A percentile compares a stretch with the other conserved stretches of the same genome.
These are phyloP conservation scores for Debaryomyces sp. DNA, from an alignment of 1,139 yeast species.

Conservation along the genomic window DNA sequence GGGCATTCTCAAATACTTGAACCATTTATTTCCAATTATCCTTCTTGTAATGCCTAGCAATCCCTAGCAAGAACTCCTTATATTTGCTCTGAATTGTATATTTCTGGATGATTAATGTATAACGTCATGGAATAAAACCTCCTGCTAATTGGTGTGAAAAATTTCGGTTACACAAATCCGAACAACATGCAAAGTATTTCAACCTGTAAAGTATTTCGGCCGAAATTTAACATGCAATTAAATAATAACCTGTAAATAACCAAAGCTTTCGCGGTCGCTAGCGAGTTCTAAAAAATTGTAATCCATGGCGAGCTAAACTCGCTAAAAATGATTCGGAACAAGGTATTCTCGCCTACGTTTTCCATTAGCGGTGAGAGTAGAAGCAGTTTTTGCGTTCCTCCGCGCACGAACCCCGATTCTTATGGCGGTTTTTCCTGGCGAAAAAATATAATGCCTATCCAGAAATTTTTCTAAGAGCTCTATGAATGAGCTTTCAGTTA, in stretches of 20 bases:
- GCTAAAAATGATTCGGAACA: background rate
- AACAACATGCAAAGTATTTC: background rate
- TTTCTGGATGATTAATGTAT: no score
- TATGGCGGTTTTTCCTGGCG: background rate
- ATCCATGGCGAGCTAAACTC: background rate
- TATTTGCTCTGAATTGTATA: background rate
- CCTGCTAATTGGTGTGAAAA: background rate
- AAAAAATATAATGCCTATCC: background rate
- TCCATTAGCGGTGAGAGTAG: no score
- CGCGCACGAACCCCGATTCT: background rate
- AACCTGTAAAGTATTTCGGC: no score
- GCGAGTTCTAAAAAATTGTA: no score
- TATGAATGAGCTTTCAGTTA: background rate
- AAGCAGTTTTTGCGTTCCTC: no score
- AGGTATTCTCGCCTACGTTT: no score
- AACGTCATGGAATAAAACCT: no score
- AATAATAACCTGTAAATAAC: background rate
- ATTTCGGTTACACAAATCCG: background rate
- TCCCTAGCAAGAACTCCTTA: background rate
- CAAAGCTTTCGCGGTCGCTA: background rate
- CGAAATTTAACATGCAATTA: no score
- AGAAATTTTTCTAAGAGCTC: background rate
- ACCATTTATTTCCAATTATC: constrained; percentile 50
- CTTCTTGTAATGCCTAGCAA: background rate
- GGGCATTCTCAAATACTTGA: constrained; percentile 59